Base-by-base conservation (phyloP, 208 protist species). In the Phytomonas francai region DNA sequence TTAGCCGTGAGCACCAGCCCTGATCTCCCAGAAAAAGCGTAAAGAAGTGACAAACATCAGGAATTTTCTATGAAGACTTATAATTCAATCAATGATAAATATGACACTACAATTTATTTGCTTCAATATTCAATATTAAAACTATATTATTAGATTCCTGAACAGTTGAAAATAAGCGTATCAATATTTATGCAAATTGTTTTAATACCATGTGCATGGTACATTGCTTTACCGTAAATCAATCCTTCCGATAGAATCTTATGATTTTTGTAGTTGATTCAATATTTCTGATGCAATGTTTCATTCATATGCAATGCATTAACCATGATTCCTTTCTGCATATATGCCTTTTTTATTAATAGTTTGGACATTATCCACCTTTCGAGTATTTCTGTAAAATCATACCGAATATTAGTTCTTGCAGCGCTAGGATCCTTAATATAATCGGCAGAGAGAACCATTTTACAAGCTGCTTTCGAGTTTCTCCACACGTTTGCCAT, bases 401-500 rank as follows among this genome's bases (percentile, higher is more conserved):
- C 12, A 49, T 49, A 49, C 16, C 12, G 39, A 49, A 49, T 49
- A 12, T 49, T 49, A 49, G 39, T 19, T 12, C 39, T 3, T 49
- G 4, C 39, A 19, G 39, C 12, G 16, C 12, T 22, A 22, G 39
- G 7, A 49, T 19, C 16, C 12, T 19, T 49, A 19, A 49, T 49
- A 12, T 49, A 3, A 22, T 22, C 39, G 4, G 12, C 12, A 2
- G 14, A 19, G 2, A 19, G 16, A 22, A 22, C 16, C 16, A 22
- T 6, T 31, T 79, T 80, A 94, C 63, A 94, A 68, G 67, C 72
- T 91, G 72, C 80, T 80, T 39, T 84, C 74, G 2, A 92, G 64
- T 72, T 84, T 88, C 63, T 96, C 85, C 22, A 81, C 72, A 31
- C 84, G 85, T 63, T 79, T 68, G 3, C 85, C 86, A 28, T 88